phyloP scores from a whole-genome alignment of 352 stramenopile species.

The Phytophthora cryptogea region DNA sequence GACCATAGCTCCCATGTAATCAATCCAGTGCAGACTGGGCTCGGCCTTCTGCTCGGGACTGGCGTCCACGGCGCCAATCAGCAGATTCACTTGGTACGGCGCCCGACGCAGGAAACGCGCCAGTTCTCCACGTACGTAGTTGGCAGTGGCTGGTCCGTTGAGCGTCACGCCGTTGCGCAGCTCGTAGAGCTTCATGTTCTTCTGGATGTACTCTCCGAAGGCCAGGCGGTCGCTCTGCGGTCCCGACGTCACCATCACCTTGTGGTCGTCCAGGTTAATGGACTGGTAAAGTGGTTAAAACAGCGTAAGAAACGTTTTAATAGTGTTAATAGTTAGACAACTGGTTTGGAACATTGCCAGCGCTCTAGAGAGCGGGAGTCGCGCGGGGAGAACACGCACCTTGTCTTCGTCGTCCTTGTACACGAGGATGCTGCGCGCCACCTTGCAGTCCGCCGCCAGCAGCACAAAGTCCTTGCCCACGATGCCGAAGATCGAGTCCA shows the following conservation, averaged over 20 bases:
- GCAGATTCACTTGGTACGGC: slow-evolving; percentile 87
- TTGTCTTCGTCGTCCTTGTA: slow-evolving; percentile 95
- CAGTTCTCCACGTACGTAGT: slow-evolving; percentile 84
- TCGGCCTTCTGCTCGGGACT: slow-evolving; percentile 34
- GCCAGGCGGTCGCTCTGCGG: slow-evolving; percentile 81
- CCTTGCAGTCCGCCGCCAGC: slow-evolving; percentile 89
- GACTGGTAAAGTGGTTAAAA: slow-evolving; percentile 42
- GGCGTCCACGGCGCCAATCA: slow-evolving; percentile 75
- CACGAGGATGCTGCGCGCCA: slow-evolving; percentile 91
- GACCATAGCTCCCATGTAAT: slow-evolving; percentile 85
- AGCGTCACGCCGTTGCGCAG: slow-evolving; percentile 87
- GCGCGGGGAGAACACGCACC: slow-evolving; percentile 42
- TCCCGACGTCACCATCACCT: slow-evolving; percentile 77
- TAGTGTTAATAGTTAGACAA: background rate
- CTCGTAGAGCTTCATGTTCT: slow-evolving; percentile 93
- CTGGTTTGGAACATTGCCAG: background rate
- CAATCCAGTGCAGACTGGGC: slow-evolving; percentile 89
- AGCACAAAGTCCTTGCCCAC: slow-evolving; percentile 93
- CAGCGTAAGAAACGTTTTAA: background rate
- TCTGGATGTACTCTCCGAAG: slow-evolving; percentile 90
- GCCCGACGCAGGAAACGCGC: slow-evolving; percentile 80
- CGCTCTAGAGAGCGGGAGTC: background rate
- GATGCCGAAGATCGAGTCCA: slow-evolving; percentile 90
- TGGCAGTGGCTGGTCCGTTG: slow-evolving; percentile 78
- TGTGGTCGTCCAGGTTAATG: slow-evolving; percentile 80